These are phyloP conservation scores for Choanephora cucurbitarum DNA, from an alignment of 371 early-diverging fungal species.

Conservation along the genomic window DNA sequence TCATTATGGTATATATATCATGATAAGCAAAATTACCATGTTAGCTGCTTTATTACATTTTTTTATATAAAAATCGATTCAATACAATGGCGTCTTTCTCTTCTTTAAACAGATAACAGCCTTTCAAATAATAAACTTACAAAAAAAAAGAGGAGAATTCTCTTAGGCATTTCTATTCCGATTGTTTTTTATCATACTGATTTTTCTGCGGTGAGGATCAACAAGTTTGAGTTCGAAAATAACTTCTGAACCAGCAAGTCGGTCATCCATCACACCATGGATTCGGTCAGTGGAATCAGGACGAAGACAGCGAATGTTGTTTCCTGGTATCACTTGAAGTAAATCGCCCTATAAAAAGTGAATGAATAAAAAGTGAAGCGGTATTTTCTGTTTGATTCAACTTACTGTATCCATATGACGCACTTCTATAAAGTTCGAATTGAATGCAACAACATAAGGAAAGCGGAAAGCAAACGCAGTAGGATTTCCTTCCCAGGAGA, in stretches of 20 bases:
- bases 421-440: conserved; percentile 85
- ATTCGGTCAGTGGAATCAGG: conserved; percentile 55
- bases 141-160: background rate
- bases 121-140: background rate
- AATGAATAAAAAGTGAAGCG: no score
- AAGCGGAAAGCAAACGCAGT: conserved; percentile 72
- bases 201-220: conserved; percentile 23
- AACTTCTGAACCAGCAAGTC: conserved; percentile 34
- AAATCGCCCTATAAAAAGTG: conserved; percentile 61
- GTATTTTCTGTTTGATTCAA: no score
- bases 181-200: conserved; percentile 27
- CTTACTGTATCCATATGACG: conserved; percentile 75
- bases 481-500: conserved; percentile 78
- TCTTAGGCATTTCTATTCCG: conserved; percentile 1
- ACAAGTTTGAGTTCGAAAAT: conserved; percentile 42
- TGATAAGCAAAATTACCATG: no score
- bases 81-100: no score
- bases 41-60: no score
- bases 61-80: no score
- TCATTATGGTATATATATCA: no score
- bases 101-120: no score
- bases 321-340: conserved; percentile 64
- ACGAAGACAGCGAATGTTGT: conserved; percentile 60
- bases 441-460: conserved; percentile 90
- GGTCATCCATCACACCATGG: conserved; percentile 58